A percentile compares a stretch with the other conserved stretches of the same genome.
Evolutionary conservation across 768 basidiomycete species (phyloP).

Genomic region (Mycena galopus): DNA sequence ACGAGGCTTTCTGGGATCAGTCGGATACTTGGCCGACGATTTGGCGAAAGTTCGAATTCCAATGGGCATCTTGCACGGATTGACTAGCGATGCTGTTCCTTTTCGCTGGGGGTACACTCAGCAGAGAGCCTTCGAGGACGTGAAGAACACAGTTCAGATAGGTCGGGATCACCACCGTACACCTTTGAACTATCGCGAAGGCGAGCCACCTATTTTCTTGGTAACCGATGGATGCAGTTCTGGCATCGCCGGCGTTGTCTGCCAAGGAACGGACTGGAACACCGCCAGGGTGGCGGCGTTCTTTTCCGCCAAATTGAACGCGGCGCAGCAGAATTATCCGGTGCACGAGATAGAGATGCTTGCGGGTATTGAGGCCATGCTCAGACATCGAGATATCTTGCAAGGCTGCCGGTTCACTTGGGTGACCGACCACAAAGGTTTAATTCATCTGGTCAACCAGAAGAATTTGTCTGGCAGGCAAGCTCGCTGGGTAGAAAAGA

Average conservation of each 20-base stretch:
- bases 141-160: slow-evolving; percentile 43
- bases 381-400: not conserved
- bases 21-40: slow-evolving; percentile 50
- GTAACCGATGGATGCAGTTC: not conserved
- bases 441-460: not conserved
- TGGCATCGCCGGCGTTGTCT: not conserved
- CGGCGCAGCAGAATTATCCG: not conserved
- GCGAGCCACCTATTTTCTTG: not conserved
- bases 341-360: too few relatives aligned
- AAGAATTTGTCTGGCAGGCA: slow-evolving; percentile 1
- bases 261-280: not conserved
- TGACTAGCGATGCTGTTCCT: slow-evolving; percentile 40
- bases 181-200: slow-evolving; percentile 34
- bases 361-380: not conserved
- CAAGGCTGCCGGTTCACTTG: too few relatives aligned
- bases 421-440: not conserved
- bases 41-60: slow-evolving; percentile 49
- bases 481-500: slow-evolving; percentile 8
- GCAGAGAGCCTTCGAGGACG: slow-evolving; percentile 50
- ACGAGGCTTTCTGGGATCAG: slow-evolving; percentile 48
- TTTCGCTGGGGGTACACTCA: slow-evolving; percentile 46
- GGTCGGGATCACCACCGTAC: slow-evolving; percentile 39
- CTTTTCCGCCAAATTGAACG: not conserved
- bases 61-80: slow-evolving; percentile 48
- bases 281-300: not conserved